Conservation (phyloP, 73 alveolate genomes). For the Uronychia binucleata region DNA sequence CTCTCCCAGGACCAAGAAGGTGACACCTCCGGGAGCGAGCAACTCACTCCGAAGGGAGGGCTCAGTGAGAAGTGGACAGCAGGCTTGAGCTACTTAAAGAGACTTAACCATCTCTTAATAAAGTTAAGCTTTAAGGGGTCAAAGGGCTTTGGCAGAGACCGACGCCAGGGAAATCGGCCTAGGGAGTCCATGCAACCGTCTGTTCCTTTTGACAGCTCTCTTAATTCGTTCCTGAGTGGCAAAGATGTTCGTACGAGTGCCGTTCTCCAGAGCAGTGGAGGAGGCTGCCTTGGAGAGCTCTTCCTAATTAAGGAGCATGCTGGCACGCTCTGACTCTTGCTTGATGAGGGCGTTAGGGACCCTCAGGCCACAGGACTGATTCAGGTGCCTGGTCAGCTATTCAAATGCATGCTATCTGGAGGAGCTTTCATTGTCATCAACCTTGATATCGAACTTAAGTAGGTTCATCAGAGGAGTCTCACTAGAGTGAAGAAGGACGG, state of each 20-base stretch:
- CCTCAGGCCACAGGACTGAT: neutral
- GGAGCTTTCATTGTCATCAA: too few relatives aligned
- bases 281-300: too few relatives aligned
- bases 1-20: slow-evolving; percentile 23
- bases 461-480: too few relatives aligned
- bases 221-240: neutral
- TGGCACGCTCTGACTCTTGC: too few relatives aligned
- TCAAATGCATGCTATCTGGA: too few relatives aligned
- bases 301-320: too few relatives aligned
- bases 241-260: neutral
- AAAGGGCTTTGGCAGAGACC: too few relatives aligned
- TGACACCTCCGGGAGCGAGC: neutral
- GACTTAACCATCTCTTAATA: neutral
- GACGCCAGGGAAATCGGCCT: too few relatives aligned
- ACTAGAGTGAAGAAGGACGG: too few relatives aligned
- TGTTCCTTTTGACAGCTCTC: neutral
- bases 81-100: neutral
- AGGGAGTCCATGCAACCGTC: too few relatives aligned
- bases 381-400: neutral
- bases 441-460: too few relatives aligned
- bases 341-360: neutral
- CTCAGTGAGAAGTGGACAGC: neutral
- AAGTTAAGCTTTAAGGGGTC: neutral
- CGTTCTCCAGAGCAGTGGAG: neutral
- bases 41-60: neutral